A percentile compares a stretch with the other conserved stretches of the same genome.
Evolutionary conservation across 2,329 filamentous ascomycete genomes (phyloP).

Genomic region (Tolypocladium tropicale): DNA sequence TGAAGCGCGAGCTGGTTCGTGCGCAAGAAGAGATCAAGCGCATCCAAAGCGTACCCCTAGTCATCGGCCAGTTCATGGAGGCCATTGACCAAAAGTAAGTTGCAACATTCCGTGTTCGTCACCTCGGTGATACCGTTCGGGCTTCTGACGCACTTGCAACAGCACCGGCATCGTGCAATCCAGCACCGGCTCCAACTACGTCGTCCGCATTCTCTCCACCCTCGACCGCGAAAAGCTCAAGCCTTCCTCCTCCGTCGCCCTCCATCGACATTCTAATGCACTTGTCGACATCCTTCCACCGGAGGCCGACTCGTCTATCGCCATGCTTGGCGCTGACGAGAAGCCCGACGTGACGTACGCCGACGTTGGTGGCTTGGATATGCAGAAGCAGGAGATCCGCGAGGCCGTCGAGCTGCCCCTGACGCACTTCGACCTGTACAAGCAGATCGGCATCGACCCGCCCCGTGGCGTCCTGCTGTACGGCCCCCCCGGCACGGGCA

Average conservation of each 20-base stretch:
- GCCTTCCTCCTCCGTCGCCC: constrained; percentile 91
- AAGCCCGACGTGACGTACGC: constrained; percentile 98
- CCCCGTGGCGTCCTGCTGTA: constrained; percentile 94
- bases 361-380: constrained; percentile 93
- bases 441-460: constrained; percentile 97
- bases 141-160: constrained; percentile 1
- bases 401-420: constrained; percentile 95
- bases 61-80: constrained; percentile 99
- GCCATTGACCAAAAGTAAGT: constrained; percentile 96
- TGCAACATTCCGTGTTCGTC: constrained; percentile 1
- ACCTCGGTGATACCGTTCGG: constrained; percentile 2
- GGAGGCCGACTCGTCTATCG: constrained; percentile 96
- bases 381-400: constrained; percentile 99
- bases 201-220: constrained; percentile 94
- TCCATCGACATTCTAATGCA: constrained; percentile 96
- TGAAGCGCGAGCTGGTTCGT: constrained; percentile 93
- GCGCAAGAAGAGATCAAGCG: constrained; percentile 99
- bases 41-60: constrained; percentile 94
- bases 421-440: constrained; percentile 97
- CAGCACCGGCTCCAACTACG: constrained; percentile 96
- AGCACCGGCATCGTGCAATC: constrained; percentile 98
- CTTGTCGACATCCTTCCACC: constrained; percentile 98
- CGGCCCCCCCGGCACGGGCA: constrained; percentile 89
- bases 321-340: constrained; percentile 92
- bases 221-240: constrained; percentile 97